Evolutionary conservation across 1,284 basidiomycete genomes (phyloP), one percentile per base, ranked within the genome.

Genomic region (Ceratobasidium papillatum): DNA sequence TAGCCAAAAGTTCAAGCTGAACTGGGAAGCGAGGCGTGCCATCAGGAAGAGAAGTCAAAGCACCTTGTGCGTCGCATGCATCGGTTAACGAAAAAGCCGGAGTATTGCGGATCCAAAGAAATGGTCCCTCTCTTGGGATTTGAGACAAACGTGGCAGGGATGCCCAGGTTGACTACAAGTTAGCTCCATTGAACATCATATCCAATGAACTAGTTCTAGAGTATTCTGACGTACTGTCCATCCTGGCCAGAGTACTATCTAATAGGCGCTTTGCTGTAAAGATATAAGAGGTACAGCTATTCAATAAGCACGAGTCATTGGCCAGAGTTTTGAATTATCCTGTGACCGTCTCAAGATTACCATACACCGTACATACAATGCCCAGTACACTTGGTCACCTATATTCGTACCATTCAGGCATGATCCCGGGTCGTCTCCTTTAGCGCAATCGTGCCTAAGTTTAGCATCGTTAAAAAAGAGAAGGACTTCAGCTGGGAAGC

Each of bases 391-490:
- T 41, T 14, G 36, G 9, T 32, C 19, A 22, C 32, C 2, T 19
- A 41, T 19, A 45, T 41, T 5, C 22, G n/a, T 43, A 1, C 19
- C 27, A 45, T 43, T 62, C n/a, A 62, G 3, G 65, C 36, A 30
- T 69, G 49, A 19, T 54, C 65, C 4, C 34, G 27, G 27, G 38
- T 32, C 22, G 30, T 22, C 14, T 75, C 75, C 38, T 71, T 76
- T n/a, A 79, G 77, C 2, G 73, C 74, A 74, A 94, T 90, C 5
- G 86, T 82, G 0, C 94, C 94, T 22, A 95, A 85, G 79, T 93
- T 89, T 11, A 95, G 88, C 9, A 92, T 90, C 0, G 90, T 93
- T 80, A 93, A 94, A 81, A 95, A 95, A 19, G 91, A 89, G 81
- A 95, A 95, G 12, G 91, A 93, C 84, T 95, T 95, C 79, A 90